A percentile compares a stretch with the other conserved stretches of the same genome.
Evolutionary conservation across 2,329 filamentous ascomycete species (phyloP).

Genomic region (Colletotrichum magnum): DNA sequence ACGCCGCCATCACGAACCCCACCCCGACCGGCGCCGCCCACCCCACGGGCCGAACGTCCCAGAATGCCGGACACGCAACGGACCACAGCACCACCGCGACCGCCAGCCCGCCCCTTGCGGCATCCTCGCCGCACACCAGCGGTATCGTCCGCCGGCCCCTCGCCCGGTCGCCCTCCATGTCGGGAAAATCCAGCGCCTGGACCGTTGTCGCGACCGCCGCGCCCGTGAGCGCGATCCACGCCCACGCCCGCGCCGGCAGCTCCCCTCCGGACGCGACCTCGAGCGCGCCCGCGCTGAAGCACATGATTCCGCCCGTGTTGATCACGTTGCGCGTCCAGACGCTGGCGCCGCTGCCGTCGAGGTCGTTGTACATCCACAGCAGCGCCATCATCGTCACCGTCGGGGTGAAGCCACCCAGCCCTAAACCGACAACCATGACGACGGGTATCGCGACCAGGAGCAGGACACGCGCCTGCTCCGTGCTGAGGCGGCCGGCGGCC

Average conservation of each 20-base stretch:
- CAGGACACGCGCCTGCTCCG: conserved; percentile 43
- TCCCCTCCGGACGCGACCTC: conserved; percentile 34
- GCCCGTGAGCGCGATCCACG: conserved; percentile 45
- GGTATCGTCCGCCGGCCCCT: conserved; percentile 47
- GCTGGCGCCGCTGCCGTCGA: conserved; percentile 44
- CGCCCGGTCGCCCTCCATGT: conserved; percentile 47
- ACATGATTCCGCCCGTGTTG: conserved; percentile 47
- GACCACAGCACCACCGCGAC: conserved; percentile 39
- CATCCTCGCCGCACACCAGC: conserved; percentile 45
- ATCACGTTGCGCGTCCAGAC: conserved; percentile 45
- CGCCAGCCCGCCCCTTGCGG: conserved; percentile 39
- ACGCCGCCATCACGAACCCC: conserved; percentile 26
- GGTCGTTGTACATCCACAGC: conserved; percentile 50
- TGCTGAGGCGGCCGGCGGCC: conserved; percentile 44
- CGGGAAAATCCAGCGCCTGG: conserved; percentile 46
- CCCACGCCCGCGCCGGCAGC: conserved; percentile 35
- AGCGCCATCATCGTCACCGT: conserved; percentile 45
- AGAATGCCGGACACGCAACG: background rate
- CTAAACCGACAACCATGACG: conserved; percentile 35
- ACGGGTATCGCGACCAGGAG: conserved; percentile 45
- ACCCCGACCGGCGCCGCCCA: conserved; percentile 23
- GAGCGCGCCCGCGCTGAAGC: conserved; percentile 48
- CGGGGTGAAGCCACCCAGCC: conserved; percentile 41
- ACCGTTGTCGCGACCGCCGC: conserved; percentile 46
- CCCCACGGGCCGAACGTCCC: background rate